Conservation (phyloP, 179 eudicot genomes). For the Silene noctiflora region DNA sequence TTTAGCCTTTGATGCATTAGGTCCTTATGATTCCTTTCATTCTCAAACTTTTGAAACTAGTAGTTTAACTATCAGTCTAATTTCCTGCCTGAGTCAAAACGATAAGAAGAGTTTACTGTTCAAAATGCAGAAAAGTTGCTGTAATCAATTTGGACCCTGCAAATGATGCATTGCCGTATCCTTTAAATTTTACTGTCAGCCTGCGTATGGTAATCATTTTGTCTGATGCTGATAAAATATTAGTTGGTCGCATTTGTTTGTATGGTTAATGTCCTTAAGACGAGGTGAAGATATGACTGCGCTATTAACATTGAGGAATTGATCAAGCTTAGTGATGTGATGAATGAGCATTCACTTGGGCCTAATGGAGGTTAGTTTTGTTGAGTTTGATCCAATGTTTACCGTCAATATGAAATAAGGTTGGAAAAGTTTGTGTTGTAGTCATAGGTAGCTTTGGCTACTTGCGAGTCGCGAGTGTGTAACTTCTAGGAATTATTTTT, state of each 20-base stretch:
- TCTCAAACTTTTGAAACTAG: no score
- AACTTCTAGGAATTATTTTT: no score
- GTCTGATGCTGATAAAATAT: not conserved
- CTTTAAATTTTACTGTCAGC: conserved; percentile 21
- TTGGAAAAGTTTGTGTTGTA: no score
- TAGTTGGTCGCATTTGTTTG: not conserved
- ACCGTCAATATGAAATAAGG: no score
- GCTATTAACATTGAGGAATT: conserved; percentile 88
- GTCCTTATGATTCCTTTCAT: not conserved
- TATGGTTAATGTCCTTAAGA: conserved; percentile 34
- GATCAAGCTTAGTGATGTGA: conserved; percentile 84
- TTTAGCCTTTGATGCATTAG: not conserved
- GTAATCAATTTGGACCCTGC: conserved; percentile 95
- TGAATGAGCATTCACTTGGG: conserved; percentile 94
- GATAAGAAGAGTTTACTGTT: not conserved
- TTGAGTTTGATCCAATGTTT: no score
- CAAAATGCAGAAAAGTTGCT: conserved; percentile 79
- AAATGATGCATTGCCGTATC: conserved; percentile 95
- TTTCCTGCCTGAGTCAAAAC: not conserved
- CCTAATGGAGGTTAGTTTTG: conserved; percentile 91
- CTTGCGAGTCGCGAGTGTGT: no score
- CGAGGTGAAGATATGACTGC: conserved; percentile 65
- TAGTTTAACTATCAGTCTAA: not conserved
- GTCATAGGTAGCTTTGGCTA: no score
- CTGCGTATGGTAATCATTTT: not conserved